These are phyloP conservation scores for Fereydounia khargensis DNA, from an alignment of 1,284 basidiomycete species.

Conservation along the genomic window DNA sequence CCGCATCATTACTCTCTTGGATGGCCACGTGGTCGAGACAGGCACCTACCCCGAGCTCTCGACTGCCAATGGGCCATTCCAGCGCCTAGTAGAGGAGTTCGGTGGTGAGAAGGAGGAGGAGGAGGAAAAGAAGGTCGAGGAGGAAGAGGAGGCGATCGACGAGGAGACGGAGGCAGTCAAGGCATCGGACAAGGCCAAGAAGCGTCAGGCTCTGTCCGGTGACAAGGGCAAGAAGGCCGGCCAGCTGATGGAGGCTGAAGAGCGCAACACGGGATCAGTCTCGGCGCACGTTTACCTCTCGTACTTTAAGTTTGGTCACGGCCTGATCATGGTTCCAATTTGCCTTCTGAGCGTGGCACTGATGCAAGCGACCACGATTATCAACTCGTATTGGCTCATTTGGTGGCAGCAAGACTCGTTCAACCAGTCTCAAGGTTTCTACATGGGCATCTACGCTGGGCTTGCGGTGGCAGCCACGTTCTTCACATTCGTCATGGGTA, in stretches of 20 bases:
- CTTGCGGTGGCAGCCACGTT: slow-evolving; percentile 66
- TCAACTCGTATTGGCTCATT: slow-evolving; percentile 59
- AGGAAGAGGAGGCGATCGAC: slow-evolving; percentile 18
- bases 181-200: slow-evolving; percentile 31
- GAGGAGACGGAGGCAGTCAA: slow-evolving; percentile 5
- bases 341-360: slow-evolving; percentile 64
- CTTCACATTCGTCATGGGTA: slow-evolving; percentile 67
- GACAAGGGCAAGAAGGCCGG: slow-evolving; percentile 30
- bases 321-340: slow-evolving; percentile 64
- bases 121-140: slow-evolving; percentile 36
- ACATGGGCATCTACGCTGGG: slow-evolving; percentile 71
- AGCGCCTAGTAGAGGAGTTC: slow-evolving; percentile 55
- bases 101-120: slow-evolving; percentile 31
- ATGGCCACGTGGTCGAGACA: slow-evolving; percentile 67
- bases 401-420: slow-evolving; percentile 65
- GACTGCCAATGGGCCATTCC: slow-evolving; percentile 63
- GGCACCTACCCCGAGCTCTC: slow-evolving; percentile 68
- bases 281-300: slow-evolving; percentile 65
- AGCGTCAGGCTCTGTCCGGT: slow-evolving; percentile 19
- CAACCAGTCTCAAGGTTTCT: slow-evolving; percentile 62
- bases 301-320: slow-evolving; percentile 69
- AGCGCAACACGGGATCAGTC: slow-evolving; percentile 55
- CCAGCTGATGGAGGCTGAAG: slow-evolving; percentile 45
- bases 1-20: slow-evolving; percentile 72
- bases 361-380: slow-evolving; percentile 66